Evolutionary conservation across 768 basidiomycete species (phyloP).

Genomic region (Collybiopsis luxurians): DNA sequence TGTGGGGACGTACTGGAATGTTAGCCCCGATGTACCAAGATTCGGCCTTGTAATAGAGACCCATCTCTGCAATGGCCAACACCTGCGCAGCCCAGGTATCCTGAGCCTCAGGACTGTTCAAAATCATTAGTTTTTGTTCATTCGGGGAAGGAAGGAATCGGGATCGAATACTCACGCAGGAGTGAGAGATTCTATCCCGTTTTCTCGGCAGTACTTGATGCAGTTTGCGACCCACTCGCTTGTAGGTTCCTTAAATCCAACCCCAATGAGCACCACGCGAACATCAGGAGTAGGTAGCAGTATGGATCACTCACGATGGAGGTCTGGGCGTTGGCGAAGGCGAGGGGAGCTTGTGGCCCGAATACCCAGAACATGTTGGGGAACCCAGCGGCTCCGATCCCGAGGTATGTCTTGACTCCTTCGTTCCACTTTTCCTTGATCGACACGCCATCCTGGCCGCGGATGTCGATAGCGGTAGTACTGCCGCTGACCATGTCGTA

Average conservation of each 20-base stretch:
- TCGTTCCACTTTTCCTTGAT: slow-evolving; percentile 15
- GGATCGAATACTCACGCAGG: neutral
- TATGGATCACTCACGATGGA: slow-evolving; percentile 8
- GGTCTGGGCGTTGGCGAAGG: slow-evolving; percentile 13
- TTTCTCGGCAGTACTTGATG: slow-evolving; percentile 14
- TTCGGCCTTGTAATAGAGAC: slow-evolving; percentile 1
- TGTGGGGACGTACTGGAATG: slow-evolving; percentile 4
- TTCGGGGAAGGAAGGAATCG: no score
- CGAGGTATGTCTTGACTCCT: slow-evolving; percentile 15
- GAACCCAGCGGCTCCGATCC: slow-evolving; percentile 10
- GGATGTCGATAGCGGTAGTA: slow-evolving; percentile 14
- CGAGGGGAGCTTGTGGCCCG: slow-evolving; percentile 16
- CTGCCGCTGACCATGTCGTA: slow-evolving; percentile 14
- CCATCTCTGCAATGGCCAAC: neutral
- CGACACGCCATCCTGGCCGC: slow-evolving; percentile 11
- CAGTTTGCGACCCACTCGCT: slow-evolving; percentile 22
- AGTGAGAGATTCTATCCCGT: neutral
- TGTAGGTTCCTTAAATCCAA: slow-evolving; percentile 25
- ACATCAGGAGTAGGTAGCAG: neutral
- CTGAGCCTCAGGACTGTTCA: neutral
- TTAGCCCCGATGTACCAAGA: slow-evolving; percentile 15
- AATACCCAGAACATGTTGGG: slow-evolving; percentile 17
- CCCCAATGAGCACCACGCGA: no score
- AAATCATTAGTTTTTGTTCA: neutral
- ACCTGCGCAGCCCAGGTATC: neutral